Conservation (phyloP, 2,329 filamentous ascomycete species). For the Dryadomyces quercivorus region DNA sequence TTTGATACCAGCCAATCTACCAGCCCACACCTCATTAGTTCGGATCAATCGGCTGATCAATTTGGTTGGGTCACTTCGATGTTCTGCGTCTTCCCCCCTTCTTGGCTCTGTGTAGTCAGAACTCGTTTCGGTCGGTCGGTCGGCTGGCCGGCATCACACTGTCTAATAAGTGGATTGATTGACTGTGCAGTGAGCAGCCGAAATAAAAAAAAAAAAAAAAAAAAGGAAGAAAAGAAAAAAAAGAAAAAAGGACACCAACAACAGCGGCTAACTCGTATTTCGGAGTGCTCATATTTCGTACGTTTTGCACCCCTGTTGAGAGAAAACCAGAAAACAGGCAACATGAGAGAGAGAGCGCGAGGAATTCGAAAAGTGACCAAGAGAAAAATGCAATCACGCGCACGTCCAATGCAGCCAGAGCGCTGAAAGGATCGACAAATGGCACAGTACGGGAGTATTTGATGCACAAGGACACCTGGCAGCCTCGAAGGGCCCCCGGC, state of each 20-base stretch:
- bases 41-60: constrained; percentile 1
- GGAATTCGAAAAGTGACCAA: neutral
- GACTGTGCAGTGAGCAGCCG: neutral
- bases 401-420: neutral
- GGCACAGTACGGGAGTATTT: too few relatives aligned
- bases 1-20: neutral
- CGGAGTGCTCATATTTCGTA: too few relatives aligned
- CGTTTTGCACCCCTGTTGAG: too few relatives aligned
- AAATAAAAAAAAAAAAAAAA: neutral
- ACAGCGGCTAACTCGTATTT: too few relatives aligned
- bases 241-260: neutral
- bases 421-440: neutral
- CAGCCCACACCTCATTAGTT: neutral
- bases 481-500: neutral
- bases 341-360: too few relatives aligned
- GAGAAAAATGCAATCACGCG: neutral
- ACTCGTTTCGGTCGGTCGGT: neutral
- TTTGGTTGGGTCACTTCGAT: neutral
- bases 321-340: too few relatives aligned
- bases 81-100: neutral
- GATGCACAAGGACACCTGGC: neutral
- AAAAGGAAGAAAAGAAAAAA: neutral
- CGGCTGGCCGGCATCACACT: neutral
- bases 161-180: neutral
- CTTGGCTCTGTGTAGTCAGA: neutral